These are phyloP conservation scores for Kwoniella dejecticola DNA, from an alignment of 768 basidiomycete species.

Conservation along the genomic window DNA sequence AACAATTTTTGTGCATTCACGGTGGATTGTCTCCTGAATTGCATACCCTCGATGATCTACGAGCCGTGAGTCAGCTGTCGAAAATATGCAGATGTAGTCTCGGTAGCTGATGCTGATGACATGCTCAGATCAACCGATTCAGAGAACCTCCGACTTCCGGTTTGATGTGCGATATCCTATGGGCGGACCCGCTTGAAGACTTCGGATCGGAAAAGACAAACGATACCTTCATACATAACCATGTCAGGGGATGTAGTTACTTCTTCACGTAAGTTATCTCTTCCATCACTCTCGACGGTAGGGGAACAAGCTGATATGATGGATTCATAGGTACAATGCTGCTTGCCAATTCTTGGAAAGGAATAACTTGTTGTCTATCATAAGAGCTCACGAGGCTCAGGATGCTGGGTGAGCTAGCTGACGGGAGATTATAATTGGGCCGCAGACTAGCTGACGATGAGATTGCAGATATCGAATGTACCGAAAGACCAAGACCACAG, in stretches of 20 bases:
- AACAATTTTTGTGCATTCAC: constrained; percentile 98
- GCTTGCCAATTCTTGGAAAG: constrained; percentile 96
- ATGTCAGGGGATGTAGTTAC: constrained; percentile 94
- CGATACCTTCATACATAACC: constrained; percentile 92
- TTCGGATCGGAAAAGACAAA: constrained; percentile 89
- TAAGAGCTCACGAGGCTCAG: constrained; percentile 96
- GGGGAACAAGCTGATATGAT: neutral
- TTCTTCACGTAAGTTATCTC: constrained; percentile 79
- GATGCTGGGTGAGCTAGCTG: constrained; percentile 77
- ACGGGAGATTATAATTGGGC: neutral
- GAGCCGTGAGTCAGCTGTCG: constrained; percentile 63
- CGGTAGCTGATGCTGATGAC: neutral
- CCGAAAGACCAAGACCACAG: constrained; percentile 95
- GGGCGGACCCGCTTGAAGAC: constrained; percentile 97
- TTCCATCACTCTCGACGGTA: neutral
- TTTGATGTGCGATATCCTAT: constrained; percentile 97
- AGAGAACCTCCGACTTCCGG: constrained; percentile 96
- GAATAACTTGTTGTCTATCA: constrained; percentile 94
- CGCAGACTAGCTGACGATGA: constrained; percentile 6
- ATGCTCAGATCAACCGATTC: constrained; percentile 85
- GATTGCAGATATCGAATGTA: constrained; percentile 92
- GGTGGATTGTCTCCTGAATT: constrained; percentile 95
- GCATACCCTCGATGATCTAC: constrained; percentile 91
- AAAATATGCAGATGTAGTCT: neutral
- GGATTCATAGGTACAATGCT: constrained; percentile 74